Percentiles rank a stretch among this genome's conserved stretches.
These are phyloP conservation scores for Sabuloglossum arenarium DNA, from an alignment of 495 filamentous ascomycete species.

Conservation along the genomic window DNA sequence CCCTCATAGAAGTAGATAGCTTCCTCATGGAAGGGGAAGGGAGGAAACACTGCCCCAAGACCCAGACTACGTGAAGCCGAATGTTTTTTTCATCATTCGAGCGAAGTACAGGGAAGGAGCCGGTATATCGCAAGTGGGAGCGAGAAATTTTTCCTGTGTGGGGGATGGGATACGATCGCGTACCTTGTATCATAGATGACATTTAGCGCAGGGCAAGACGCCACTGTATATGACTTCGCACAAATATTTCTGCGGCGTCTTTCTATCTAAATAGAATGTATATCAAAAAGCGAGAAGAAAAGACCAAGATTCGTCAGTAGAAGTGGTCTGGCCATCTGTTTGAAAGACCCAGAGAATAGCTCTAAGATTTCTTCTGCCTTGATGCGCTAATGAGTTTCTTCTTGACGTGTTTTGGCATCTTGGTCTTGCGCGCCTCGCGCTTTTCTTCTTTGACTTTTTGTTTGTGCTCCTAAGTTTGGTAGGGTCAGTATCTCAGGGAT, in stretches of 20 bases:
- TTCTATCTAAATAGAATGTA: not conserved
- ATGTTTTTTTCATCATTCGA: not conserved
- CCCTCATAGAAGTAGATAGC: not conserved
- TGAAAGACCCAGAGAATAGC: constrained; percentile 14
- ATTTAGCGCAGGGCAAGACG: not conserved
- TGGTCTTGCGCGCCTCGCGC: constrained; percentile 70
- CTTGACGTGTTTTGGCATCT: constrained; percentile 91
- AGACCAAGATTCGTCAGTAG: constrained; percentile 52
- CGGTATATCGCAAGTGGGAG: not conserved
- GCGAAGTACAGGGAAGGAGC: not conserved
- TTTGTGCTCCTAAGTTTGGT: constrained; percentile 44
- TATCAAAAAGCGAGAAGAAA: not conserved
- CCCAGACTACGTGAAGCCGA: not conserved
- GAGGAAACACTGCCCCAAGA: not conserved
- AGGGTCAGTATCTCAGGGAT: not conserved
- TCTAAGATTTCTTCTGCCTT: constrained; percentile 21
- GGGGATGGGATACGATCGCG: not conserved
- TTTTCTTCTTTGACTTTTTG: constrained; percentile 84
- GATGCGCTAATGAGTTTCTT: constrained; percentile 43
- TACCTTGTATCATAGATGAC: not conserved
- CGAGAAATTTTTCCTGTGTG: not conserved
- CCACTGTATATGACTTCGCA: not conserved
- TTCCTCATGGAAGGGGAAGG: not conserved
- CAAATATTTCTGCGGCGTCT: not conserved
- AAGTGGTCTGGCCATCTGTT: constrained; percentile 27